Conservation (phyloP, 2,329 filamentous ascomycete genomes). For the Lachnellula subtilissima region DNA sequence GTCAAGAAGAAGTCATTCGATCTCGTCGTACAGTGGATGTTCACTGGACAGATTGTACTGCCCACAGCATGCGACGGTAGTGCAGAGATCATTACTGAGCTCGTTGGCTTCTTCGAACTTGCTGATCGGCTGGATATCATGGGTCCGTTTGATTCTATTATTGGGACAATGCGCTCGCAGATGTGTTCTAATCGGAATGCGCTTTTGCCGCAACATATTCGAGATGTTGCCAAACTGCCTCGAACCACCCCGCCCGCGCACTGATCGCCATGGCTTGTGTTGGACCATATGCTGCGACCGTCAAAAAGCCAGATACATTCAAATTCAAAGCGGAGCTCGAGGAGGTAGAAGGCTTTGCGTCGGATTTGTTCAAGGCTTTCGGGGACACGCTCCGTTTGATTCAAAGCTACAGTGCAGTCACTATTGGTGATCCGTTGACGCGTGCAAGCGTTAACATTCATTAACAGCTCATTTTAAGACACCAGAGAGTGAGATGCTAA, state of each 20-base stretch:
- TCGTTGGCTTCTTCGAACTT: constrained; percentile 10
- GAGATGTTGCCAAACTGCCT: constrained; percentile 2
- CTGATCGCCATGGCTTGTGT: constrained; percentile 8
- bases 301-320: not conserved
- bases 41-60: constrained; percentile 4
- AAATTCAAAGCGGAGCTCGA: constrained; percentile 8
- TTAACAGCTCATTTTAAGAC: too few species aligned
- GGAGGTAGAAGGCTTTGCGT: constrained; percentile 9
- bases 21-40: constrained; percentile 13
- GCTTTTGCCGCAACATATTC: constrained; percentile 5
- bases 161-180: not conserved
- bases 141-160: constrained; percentile 7
- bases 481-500: too few species aligned
- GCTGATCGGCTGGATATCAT: constrained; percentile 6
- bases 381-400: not conserved
- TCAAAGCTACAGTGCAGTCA: not conserved
- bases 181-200: not conserved
- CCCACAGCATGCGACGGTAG: not conserved
- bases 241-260: constrained; percentile 1
- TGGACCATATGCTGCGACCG: not conserved
- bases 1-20: constrained; percentile 8
- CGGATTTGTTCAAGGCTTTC: constrained; percentile 7
- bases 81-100: constrained; percentile 1
- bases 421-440: too few species aligned
- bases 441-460: accelerated